phyloP scores from a whole-genome alignment of 2,329 filamentous ascomycete species.

The Dissoconium aciculare region DNA sequence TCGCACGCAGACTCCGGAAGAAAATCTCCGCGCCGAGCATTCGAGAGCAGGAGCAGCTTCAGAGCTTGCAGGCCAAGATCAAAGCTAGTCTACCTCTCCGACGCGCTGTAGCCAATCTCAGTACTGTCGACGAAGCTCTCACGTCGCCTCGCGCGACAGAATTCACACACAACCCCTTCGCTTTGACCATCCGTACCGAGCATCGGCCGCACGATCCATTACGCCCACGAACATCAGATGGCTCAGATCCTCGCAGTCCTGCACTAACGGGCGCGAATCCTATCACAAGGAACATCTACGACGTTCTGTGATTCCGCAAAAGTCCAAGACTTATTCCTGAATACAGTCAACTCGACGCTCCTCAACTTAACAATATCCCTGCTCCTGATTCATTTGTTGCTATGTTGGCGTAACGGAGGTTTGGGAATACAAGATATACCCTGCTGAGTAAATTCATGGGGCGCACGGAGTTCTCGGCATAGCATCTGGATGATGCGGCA shows the following conservation, averaged over 20 bases:
- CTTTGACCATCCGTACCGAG: constrained; percentile 22
- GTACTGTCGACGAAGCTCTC: constrained; percentile 34
- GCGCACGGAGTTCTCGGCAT: too few species aligned
- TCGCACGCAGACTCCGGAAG: constrained; percentile 12
- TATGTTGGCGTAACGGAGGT: too few species aligned
- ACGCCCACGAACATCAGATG: constrained; percentile 33
- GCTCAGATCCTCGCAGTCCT: constrained; percentile 53
- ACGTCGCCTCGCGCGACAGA: constrained; percentile 59
- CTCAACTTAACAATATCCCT: too few species aligned
- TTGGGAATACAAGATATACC: too few species aligned
- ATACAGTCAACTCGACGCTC: too few species aligned
- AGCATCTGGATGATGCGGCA: too few species aligned
- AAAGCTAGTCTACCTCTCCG: constrained; percentile 16
- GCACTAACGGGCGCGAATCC: constrained; percentile 59
- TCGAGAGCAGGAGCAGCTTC: constrained; percentile 21
- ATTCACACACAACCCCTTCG: constrained; percentile 56
- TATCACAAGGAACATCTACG: constrained; percentile 64
- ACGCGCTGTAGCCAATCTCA: background rate
- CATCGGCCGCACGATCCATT: constrained; percentile 28
- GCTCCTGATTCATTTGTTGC: too few species aligned
- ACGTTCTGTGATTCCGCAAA: constrained; percentile 46
- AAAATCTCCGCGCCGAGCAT: constrained; percentile 23
- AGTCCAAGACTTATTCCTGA: too few species aligned
- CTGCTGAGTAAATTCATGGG: too few species aligned
- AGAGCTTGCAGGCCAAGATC: constrained; percentile 20